Evolutionary conservation across 2,329 filamentous ascomycete genomes (phyloP).

Genomic region (Fusarium bulbicola): DNA sequence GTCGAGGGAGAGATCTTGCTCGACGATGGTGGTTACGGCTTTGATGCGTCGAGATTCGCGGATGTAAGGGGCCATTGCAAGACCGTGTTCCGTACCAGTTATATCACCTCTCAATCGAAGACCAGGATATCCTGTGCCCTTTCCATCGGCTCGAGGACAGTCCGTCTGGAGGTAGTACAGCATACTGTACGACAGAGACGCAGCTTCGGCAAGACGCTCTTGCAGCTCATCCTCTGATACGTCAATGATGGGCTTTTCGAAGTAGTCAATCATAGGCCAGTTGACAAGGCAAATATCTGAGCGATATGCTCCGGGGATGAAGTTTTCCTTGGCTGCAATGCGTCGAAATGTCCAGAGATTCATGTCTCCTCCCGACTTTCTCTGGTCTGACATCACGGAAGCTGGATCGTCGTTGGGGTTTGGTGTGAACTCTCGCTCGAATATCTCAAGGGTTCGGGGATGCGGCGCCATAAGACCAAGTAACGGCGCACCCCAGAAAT

Average conservation of each 20-base stretch:
- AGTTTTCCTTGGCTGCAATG: constrained; percentile 39
- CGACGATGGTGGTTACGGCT: constrained; percentile 38
- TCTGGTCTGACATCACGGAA: constrained; percentile 37
- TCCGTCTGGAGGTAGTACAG: constrained; percentile 42
- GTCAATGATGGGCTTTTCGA: constrained; percentile 43
- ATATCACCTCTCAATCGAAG: constrained; percentile 41
- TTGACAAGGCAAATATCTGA: constrained; percentile 44
- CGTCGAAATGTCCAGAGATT: constrained; percentile 44
- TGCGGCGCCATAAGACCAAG: constrained; percentile 40
- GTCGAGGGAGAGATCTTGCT: constrained; percentile 39
- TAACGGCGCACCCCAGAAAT: constrained; percentile 42
- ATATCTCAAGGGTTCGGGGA: constrained; percentile 40
- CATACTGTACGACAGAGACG: constrained; percentile 42
- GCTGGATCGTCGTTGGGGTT: constrained; percentile 42
- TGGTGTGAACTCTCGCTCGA: constrained; percentile 42
- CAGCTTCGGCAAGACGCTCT: constrained; percentile 23
- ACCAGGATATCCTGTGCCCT: constrained; percentile 37
- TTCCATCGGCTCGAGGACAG: constrained; percentile 39
- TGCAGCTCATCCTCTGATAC: constrained; percentile 31
- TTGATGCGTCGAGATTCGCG: constrained; percentile 41
- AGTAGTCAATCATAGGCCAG: constrained; percentile 46
- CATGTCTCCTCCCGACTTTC: constrained; percentile 41
- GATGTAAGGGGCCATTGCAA: constrained; percentile 43
- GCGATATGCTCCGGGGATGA: constrained; percentile 30
- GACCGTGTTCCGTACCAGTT: constrained; percentile 41